These are phyloP conservation scores for Dactylellina cionopaga DNA, from an alignment of 2,329 filamentous ascomycete species.

Conservation along the genomic window DNA sequence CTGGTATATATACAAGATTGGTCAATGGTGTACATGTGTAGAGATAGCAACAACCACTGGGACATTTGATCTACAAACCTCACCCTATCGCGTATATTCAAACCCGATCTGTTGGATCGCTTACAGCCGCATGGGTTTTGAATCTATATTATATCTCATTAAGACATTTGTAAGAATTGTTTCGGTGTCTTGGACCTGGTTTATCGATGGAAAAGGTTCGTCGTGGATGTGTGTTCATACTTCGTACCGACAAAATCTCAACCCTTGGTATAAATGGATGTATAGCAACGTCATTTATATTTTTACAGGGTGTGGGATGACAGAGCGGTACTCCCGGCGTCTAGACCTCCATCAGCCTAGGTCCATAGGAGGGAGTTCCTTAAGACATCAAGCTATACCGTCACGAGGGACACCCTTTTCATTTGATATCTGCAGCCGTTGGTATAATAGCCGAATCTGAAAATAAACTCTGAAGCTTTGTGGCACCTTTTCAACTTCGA, in stretches of 20 bases:
- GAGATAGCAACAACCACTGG: background rate
- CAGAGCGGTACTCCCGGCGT: conserved; percentile 21
- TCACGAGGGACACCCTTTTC: conserved; percentile 46
- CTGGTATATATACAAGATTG: conserved; percentile 37
- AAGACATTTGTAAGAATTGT: conserved; percentile 18
- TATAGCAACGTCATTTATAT: background rate
- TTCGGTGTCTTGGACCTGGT: conserved; percentile 5
- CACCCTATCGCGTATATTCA: background rate
- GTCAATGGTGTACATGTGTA: conserved; percentile 18
- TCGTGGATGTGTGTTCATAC: conserved; percentile 7
- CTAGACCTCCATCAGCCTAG: conserved; percentile 23
- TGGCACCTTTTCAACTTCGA: conserved; percentile 19
- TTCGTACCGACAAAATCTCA: conserved; percentile 31
- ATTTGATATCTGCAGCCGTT: conserved; percentile 44
- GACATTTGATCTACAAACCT: conserved; percentile 27
- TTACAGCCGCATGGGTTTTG: conserved; percentile 41
- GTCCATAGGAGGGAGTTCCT: background rate
- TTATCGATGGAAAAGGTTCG: background rate
- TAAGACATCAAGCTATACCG: conserved; percentile 3
- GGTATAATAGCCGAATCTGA: conserved; percentile 36
- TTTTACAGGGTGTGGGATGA: conserved; percentile 33
- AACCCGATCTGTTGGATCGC: conserved; percentile 46
- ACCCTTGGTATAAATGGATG: conserved; percentile 5
- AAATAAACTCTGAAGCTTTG: conserved; percentile 21
- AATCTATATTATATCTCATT: conserved; percentile 26